These are phyloP conservation scores for Schizothecium vesticola DNA, from an alignment of 495 filamentous ascomycete genomes.

Conservation along the genomic window DNA sequence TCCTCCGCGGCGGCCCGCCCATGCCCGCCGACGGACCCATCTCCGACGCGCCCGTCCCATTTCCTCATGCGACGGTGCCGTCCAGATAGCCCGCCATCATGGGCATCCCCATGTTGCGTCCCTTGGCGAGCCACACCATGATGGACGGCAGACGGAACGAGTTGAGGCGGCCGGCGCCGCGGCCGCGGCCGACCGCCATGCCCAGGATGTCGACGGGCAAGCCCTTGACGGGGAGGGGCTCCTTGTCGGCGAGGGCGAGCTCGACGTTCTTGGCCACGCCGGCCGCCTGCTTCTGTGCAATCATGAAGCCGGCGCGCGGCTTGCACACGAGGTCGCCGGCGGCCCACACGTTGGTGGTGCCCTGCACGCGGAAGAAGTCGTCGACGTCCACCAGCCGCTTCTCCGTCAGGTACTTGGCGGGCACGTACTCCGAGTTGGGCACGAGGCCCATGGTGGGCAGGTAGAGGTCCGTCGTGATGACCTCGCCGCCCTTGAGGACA, in stretches of 20 bases:
- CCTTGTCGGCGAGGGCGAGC: slow-evolving; percentile 30
- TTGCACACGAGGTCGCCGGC: slow-evolving; percentile 47
- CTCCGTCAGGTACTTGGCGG: slow-evolving; percentile 41
- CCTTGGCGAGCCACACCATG: slow-evolving; percentile 40
- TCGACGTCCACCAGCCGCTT: slow-evolving; percentile 52
- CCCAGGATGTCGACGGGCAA: slow-evolving; percentile 39
- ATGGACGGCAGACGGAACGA: slow-evolving; percentile 35
- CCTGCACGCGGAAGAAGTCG: slow-evolving; percentile 47
- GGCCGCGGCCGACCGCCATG: slow-evolving; percentile 33
- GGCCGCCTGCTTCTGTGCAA: slow-evolving; percentile 45
- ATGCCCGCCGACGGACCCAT: too few species aligned
- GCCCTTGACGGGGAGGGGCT: slow-evolving; percentile 32
- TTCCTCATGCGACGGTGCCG: slow-evolving; percentile 31
- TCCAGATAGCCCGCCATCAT: slow-evolving; percentile 33
- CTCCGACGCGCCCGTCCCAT: background rate
- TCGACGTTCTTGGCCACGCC: slow-evolving; percentile 43
- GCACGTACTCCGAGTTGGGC: slow-evolving; percentile 58
- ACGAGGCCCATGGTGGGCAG: slow-evolving; percentile 56
- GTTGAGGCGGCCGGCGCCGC: slow-evolving; percentile 37
- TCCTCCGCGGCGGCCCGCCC: background rate
- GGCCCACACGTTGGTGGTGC: slow-evolving; percentile 45
- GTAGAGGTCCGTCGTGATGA: slow-evolving; percentile 51
- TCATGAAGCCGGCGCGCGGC: slow-evolving; percentile 41
- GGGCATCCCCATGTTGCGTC: slow-evolving; percentile 33
- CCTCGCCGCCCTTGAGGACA: slow-evolving; percentile 34